Base-by-base conservation (phyloP, 257 asterid genomes). In the Nicotiana obtusifolia region DNA sequence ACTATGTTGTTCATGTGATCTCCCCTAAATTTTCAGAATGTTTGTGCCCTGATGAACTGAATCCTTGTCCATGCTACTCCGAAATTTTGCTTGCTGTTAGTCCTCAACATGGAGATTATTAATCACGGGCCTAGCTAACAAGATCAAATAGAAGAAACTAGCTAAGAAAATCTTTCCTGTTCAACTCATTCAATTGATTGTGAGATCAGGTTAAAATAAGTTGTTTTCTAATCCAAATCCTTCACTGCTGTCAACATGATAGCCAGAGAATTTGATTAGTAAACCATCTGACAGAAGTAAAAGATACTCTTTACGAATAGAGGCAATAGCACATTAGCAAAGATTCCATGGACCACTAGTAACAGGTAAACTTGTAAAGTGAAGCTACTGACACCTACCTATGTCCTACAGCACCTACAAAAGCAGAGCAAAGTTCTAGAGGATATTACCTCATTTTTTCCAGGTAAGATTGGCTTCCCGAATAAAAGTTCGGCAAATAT, bases 401-500 rank as follows among this genome's bases (percentile, higher is more conserved):
- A 30, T 5, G 33, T 30, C 33, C 33, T 22, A 71, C 60, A 73
- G 15, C 61, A 47, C 61, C 61, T 47, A 57, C 33, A 57, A 16
- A 83, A 81, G 61, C 28, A 26, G 47, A 26, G 81, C 5, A 81
- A 5, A 28, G 53, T 3, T 59, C 33, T 41, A 79, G 52, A 24
- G 60, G 16, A 79, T 17, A 60, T 52, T 81, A 93, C 99, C 99
- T 93, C 99, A 83, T 81, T 88, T 89, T 91, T 95, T 53, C 98
- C 99, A 0, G 95, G 88, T 85, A 95, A 89, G 83, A 95, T 95
- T 16, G 98, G 97, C 75, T 91, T 95, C 62, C 96, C 99, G 76
- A 86, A 76, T 90, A 95, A 86, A 82, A 95, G 97, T 86, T 95
- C 99, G 73, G 98, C 98, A 85, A 95, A 95, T 82, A 95, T 93